These are phyloP conservation scores for Cyberlindnera subsufficiens DNA, from an alignment of 805 yeast species.

Conservation along the genomic window DNA sequence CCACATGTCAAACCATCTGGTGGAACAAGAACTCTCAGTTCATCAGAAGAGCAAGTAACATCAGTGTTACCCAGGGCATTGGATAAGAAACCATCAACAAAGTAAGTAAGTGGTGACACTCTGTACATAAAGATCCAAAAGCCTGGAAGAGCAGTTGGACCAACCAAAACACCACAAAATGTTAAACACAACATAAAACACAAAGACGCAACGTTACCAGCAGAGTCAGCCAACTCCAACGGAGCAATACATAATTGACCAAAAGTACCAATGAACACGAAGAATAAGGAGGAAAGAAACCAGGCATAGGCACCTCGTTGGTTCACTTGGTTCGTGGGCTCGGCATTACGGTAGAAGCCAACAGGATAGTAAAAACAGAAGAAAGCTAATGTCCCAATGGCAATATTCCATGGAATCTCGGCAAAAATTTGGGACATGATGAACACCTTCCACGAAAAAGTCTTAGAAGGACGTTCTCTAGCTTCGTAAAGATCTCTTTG, in stretches of 20 bases:
- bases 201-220: conserved; percentile 53
- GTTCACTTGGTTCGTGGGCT: conserved; percentile 2
- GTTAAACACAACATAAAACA: conserved; percentile 56
- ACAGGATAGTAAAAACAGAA: conserved; percentile 69
- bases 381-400: conserved; percentile 57
- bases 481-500: conserved; percentile 68
- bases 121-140: conserved; percentile 80
- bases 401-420: conserved; percentile 60
- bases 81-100: conserved; percentile 48
- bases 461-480: conserved; percentile 68
- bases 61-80: conserved; percentile 46
- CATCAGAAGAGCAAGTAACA: conserved; percentile 43
- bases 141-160: conserved; percentile 53
- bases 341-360: conserved; percentile 34
- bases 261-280: conserved; percentile 47
- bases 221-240: conserved; percentile 51
- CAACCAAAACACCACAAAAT: conserved; percentile 76
- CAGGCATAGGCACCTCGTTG: conserved; percentile 26
- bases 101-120: conserved; percentile 62
- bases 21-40: conserved; percentile 43
- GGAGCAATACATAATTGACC: conserved; percentile 57
- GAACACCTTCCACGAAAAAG: conserved; percentile 62
- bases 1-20: conserved; percentile 54
- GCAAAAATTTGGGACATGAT: conserved; percentile 55
- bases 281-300: conserved; percentile 40